phyloP scores from a whole-genome alignment of 306 rosid genomes.

The Glycine tomentella region DNA sequence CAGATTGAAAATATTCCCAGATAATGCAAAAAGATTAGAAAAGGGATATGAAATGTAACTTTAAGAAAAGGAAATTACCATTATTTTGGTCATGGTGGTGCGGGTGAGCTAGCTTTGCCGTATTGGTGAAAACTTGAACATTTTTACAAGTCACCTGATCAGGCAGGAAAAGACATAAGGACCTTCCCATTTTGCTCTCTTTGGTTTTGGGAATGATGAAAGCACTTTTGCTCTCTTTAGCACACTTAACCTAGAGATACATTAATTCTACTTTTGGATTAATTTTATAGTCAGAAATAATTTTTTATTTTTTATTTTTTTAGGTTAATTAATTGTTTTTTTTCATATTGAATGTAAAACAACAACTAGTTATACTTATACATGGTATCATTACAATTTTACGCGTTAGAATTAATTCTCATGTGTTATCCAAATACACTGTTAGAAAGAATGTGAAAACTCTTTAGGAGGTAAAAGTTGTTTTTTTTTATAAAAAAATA shows the following conservation, averaged over 20 bases:
- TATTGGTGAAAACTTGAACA: constrained; percentile 50
- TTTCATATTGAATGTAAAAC: too few species aligned
- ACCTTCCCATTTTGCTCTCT: constrained; percentile 49
- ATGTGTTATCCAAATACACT: too few species aligned
- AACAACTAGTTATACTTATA: too few species aligned
- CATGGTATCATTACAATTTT: too few species aligned
- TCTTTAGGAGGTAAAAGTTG: not conserved
- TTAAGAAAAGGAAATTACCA: not conserved
- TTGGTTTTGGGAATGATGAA: constrained; percentile 59
- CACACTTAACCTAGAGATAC: not conserved
- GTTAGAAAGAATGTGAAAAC: not conserved
- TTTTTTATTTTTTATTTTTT: too few species aligned
- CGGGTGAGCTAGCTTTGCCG: constrained; percentile 32
- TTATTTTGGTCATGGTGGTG: not conserved
- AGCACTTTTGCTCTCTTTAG: constrained; percentile 39
- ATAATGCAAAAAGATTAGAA: constrained; percentile 22
- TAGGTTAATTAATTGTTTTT: too few species aligned
- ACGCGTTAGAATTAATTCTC: too few species aligned
- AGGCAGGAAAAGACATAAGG: constrained; percentile 40
- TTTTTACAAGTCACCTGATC: constrained; percentile 39
- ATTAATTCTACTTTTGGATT: too few species aligned
- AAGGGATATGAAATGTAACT: constrained; percentile 7
- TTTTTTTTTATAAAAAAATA: not conserved
- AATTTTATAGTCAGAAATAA: too few species aligned
- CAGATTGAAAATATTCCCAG: constrained; percentile 30